These are phyloP conservation scores for Narthecium ossifragum DNA, from an alignment of 106 monocot genomes.

Conservation along the genomic window DNA sequence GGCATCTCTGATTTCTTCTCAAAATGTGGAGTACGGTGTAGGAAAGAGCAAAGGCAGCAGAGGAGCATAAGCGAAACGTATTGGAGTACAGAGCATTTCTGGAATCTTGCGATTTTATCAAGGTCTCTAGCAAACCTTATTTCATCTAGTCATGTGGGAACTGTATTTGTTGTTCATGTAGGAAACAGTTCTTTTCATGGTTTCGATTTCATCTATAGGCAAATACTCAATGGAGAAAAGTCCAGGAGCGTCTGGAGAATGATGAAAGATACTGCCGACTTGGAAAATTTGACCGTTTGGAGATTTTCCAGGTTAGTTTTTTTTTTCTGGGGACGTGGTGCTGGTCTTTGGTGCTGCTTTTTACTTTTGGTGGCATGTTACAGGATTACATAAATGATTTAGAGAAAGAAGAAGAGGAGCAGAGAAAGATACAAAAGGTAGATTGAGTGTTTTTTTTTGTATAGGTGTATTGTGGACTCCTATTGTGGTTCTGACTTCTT, in stretches of 20 bases:
- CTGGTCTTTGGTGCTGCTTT: not conserved
- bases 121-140: slow-evolving; percentile 4
- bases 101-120: slow-evolving; percentile 41
- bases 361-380: slow-evolving; percentile 15
- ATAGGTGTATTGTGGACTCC: not conserved
- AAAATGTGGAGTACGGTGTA: too few relatives aligned
- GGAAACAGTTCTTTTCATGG: not conserved
- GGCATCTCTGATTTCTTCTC: too few relatives aligned
- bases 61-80: slow-evolving; percentile 35
- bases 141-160: too few relatives aligned
- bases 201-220: slow-evolving; percentile 29
- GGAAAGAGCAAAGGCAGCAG: slow-evolving; percentile 35
- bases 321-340: not conserved
- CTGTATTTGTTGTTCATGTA: not conserved
- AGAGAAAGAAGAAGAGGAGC: slow-evolving; percentile 94
- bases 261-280: slow-evolving; percentile 87
- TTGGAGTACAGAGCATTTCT: slow-evolving; percentile 36
- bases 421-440: slow-evolving; percentile 82
- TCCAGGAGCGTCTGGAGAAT: slow-evolving; percentile 80
- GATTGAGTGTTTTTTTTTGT: not conserved
- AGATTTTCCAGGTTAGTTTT: slow-evolving; percentile 74
- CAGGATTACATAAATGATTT: slow-evolving; percentile 91
- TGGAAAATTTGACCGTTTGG: slow-evolving; percentile 83
- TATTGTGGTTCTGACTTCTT: not conserved
- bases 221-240: slow-evolving; percentile 90